Base-by-base conservation (phyloP, 257 asterid genomes). In the Paulownia fortunei region DNA sequence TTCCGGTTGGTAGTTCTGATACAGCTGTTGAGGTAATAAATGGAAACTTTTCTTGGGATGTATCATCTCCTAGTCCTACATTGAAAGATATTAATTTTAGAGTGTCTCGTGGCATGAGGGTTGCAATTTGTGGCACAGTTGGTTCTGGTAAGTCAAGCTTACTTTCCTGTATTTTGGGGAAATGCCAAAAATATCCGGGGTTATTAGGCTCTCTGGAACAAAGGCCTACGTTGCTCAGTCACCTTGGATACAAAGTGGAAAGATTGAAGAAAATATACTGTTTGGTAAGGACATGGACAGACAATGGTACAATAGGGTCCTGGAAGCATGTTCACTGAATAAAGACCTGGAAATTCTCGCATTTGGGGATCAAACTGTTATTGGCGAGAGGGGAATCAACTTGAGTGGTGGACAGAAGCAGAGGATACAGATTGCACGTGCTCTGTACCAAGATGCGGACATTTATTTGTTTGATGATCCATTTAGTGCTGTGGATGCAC, bases 131-230 rank as follows among this genome's bases (percentile, higher is more conserved):
- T 85, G 99, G 99, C 52, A 82, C 91, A n/a, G 98, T 95, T 77
- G 98, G 98, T 78, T 87, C 94, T 18, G 99, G 99, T 5, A 94
- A 94, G 86, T 94, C 99, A 58, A 92, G 99, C 85, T 86, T 94
- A 60, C 92, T 94, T 30, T 91, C 97, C 0, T 80, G 92, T 78
- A 84, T 94, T 39, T 83, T 92, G 96, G 97, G 24, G 97, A 94
- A 81, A 82, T 94, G 86, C 94, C 91, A 4, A 90, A 92, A 73
- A 1, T 94, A 54, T 92, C 96, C 18, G 97, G 98, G 27, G 76
- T 67, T 10, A 72, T 92, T 60, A 86, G 80, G 75, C 55, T 92
- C 3, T 49, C 88, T 51, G 96, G 97, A 19, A 56, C 87, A 19
- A 94, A 87, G 84, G 97, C 97, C 13, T 94, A 90, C 63, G 97